phyloP scores from a whole-genome alignment of 805 yeast species.

The Pichia sporocuriosa region DNA sequence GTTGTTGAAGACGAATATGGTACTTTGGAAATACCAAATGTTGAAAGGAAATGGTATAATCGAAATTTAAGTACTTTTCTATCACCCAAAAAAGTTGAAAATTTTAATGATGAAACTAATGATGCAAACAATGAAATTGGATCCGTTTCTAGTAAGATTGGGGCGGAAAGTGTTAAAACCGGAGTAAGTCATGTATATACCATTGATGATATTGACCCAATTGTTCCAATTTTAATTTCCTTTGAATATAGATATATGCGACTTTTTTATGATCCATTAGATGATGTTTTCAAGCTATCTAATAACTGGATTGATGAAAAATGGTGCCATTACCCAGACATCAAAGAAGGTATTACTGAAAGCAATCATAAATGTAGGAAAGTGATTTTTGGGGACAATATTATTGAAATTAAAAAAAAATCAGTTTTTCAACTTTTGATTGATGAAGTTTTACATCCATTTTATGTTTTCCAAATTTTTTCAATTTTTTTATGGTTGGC shows the following conservation, averaged over 20 bases:
- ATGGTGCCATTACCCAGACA: conserved; percentile 58
- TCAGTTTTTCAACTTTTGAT: conserved; percentile 55
- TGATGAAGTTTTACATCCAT: conserved; percentile 92
- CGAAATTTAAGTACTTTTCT: conserved; percentile 68
- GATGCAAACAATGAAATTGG: not conserved
- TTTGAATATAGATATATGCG: conserved; percentile 80
- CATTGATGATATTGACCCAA: conserved; percentile 45
- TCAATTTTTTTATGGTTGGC: conserved; percentile 87
- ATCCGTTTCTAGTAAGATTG: not conserved
- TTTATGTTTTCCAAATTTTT: conserved; percentile 89
- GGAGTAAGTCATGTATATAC: conserved; percentile 16
- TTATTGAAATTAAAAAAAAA: conserved; percentile 71
- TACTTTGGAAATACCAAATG: conserved; percentile 56
- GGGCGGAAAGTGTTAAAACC: conserved; percentile 1
- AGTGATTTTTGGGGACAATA: conserved; percentile 70
- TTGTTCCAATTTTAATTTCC: conserved; percentile 60
- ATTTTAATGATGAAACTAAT: conserved; percentile 11
- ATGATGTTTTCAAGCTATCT: conserved; percentile 78
- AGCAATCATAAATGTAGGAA: conserved; percentile 61
- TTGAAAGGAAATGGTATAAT: conserved; percentile 57
- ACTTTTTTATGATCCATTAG: conserved; percentile 78
- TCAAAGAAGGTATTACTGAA: conserved; percentile 65
- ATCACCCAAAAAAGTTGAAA: conserved; percentile 18
- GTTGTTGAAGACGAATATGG: conserved; percentile 93
- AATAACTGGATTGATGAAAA: conserved; percentile 77